Percentiles rank a stretch among this genome's conserved stretches.
These are phyloP conservation scores for Passalora sequoiae DNA, from an alignment of 2,329 filamentous ascomycete genomes.

Conservation along the genomic window DNA sequence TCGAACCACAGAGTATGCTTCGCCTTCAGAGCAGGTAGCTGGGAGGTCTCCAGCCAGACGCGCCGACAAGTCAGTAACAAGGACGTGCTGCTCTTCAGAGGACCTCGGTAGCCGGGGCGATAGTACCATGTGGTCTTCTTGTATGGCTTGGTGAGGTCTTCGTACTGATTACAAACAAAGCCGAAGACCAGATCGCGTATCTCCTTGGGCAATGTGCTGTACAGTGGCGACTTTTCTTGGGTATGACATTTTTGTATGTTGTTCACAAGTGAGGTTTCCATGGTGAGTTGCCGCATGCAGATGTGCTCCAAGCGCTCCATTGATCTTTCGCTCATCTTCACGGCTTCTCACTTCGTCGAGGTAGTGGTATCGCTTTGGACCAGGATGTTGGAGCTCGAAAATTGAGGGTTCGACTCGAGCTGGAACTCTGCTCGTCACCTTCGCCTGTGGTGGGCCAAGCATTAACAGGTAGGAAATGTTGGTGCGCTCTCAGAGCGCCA, in stretches of 20 bases:
- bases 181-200: constrained; percentile 34
- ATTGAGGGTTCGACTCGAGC: too few relatives aligned
- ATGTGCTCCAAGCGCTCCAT: constrained; percentile 1
- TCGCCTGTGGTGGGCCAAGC: too few relatives aligned
- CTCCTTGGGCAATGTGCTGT: constrained; percentile 13
- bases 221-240: constrained; percentile 15
- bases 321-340: not conserved
- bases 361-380: too few relatives aligned
- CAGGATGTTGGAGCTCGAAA: too few relatives aligned
- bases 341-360: too few relatives aligned
- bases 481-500: too few relatives aligned
- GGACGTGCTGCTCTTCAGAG: constrained; percentile 20
- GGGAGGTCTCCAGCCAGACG: constrained; percentile 33
- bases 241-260: constrained; percentile 11
- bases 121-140: constrained; percentile 28
- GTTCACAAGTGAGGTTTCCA: constrained; percentile 8
- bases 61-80: constrained; percentile 36
- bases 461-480: too few relatives aligned
- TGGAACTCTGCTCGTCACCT: too few relatives aligned
- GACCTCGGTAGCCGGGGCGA: constrained; percentile 32
- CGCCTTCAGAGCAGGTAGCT: constrained; percentile 29
- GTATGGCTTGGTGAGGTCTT: constrained; percentile 25
- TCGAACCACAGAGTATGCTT: constrained; percentile 32
- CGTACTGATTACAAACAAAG: constrained; percentile 31
- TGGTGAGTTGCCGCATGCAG: constrained; percentile 8